phyloP scores from a whole-genome alignment of 1,284 basidiomycete genomes.

The Apiotrichum laibachii region DNA sequence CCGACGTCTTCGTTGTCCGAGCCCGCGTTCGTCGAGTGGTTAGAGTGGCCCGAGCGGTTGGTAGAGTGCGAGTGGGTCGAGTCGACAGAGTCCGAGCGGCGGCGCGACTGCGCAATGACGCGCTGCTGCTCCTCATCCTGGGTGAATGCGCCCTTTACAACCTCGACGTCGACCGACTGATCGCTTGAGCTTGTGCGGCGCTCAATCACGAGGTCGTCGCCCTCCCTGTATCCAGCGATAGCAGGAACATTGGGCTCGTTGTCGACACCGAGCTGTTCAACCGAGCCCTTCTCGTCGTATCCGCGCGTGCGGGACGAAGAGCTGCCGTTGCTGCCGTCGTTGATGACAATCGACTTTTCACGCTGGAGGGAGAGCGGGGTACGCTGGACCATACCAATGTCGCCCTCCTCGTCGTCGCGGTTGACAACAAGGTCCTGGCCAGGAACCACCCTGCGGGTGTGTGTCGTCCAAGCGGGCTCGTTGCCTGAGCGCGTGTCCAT shows the following conservation, averaged over 20 bases:
- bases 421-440: slow-evolving; percentile 79
- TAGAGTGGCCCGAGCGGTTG: slow-evolving; percentile 3
- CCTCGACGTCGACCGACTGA: slow-evolving; percentile 51
- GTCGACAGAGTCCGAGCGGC: background rate
- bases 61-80: slow-evolving; percentile 3
- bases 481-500: slow-evolving; percentile 52
- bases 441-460: slow-evolving; percentile 63
- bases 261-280: slow-evolving; percentile 24
- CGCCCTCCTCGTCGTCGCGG: slow-evolving; percentile 58
- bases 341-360: slow-evolving; percentile 21
- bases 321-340: slow-evolving; percentile 12
- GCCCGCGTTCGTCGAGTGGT: slow-evolving; percentile 21
- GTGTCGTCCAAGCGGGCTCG: slow-evolving; percentile 71
- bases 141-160: background rate
- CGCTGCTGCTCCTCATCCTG: background rate
- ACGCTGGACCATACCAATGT: slow-evolving; percentile 30
- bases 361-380: slow-evolving; percentile 5
- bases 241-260: slow-evolving; percentile 33
- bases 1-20: slow-evolving; percentile 16
- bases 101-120: background rate
- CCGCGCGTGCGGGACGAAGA: slow-evolving; percentile 21
- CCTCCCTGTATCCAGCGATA: slow-evolving; percentile 65
- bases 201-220: slow-evolving; percentile 66
- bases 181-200: slow-evolving; percentile 52
- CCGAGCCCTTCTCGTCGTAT: slow-evolving; percentile 43